Percentiles rank a stretch among this genome's conserved stretches.
phyloP scores from a whole-genome alignment of 495 filamentous ascomycete species.

The Talaromyces wortmannii region DNA sequence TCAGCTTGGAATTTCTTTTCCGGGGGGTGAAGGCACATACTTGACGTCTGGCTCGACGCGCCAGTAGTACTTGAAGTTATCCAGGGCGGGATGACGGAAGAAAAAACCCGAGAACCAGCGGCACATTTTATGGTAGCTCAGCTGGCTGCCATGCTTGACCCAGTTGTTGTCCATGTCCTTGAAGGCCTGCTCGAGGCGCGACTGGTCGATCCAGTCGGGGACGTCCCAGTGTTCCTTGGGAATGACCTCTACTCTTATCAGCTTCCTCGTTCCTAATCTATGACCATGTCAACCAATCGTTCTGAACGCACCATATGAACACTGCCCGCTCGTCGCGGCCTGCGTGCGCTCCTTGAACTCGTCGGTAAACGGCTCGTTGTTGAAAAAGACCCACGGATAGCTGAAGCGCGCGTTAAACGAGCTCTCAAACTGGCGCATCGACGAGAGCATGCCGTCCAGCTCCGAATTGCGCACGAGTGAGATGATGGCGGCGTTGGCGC shows the following conservation, averaged over 20 bases:
- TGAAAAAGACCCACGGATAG: slow-evolving; percentile 99
- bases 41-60: slow-evolving; percentile 98
- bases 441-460: slow-evolving; percentile 70
- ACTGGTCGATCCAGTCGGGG: slow-evolving; percentile 84
- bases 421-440: slow-evolving; percentile 85
- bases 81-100: slow-evolving; percentile 88
- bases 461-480: slow-evolving; percentile 90
- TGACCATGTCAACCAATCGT: background rate
- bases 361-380: slow-evolving; percentile 88
- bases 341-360: slow-evolving; percentile 83
- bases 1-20: background rate
- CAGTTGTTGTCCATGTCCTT: slow-evolving; percentile 74
- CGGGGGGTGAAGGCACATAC: too few species aligned
- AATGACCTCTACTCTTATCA: slow-evolving; percentile 55
- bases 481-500: slow-evolving; percentile 88
- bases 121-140: slow-evolving; percentile 99
- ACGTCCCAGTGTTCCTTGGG: slow-evolving; percentile 93
- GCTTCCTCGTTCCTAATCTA: background rate
- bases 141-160: slow-evolving; percentile 78
- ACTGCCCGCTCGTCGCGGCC: slow-evolving; percentile 78
- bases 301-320: slow-evolving; percentile 62
- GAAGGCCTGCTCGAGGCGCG: slow-evolving; percentile 80
- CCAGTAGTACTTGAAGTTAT: slow-evolving; percentile 88
- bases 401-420: slow-evolving; percentile 99
- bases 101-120: slow-evolving; percentile 98